These are phyloP conservation scores for Rostrohypoxylon terebratum DNA, from an alignment of 495 filamentous ascomycete species.

Conservation along the genomic window DNA sequence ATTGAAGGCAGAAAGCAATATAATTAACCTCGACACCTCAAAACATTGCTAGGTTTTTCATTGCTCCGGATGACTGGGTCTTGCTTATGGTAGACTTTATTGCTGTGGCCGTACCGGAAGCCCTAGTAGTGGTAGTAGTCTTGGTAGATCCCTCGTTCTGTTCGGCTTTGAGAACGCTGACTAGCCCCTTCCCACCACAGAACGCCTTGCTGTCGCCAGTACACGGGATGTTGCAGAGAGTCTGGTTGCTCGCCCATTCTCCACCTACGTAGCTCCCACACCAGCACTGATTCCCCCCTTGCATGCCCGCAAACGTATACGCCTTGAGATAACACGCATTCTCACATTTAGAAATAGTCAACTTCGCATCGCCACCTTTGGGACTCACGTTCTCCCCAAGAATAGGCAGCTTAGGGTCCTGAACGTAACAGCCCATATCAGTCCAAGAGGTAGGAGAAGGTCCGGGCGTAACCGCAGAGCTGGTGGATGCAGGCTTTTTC, in stretches of 20 bases:
- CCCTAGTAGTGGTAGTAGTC: background rate
- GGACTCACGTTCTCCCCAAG: conserved; percentile 5
- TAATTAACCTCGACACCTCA: background rate
- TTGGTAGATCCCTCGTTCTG: background rate
- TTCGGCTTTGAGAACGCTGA: conserved; percentile 6
- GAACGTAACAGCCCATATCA: background rate
- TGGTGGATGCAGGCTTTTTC: background rate
- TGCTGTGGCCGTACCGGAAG: background rate
- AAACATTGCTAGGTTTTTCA: conserved; percentile 3
- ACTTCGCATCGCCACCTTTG: background rate
- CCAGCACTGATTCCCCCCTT: conserved; percentile 6
- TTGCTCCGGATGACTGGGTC: conserved; percentile 2
- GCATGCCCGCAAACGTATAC: background rate
- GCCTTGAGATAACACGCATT: conserved; percentile 12
- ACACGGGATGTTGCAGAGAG: background rate
- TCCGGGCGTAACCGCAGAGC: background rate
- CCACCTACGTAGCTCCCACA: conserved; percentile 5
- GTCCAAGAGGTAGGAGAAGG: conserved; percentile 3
- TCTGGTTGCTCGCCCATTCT: conserved; percentile 8
- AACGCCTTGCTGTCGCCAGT: conserved; percentile 5
- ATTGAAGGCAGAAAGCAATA: background rate
- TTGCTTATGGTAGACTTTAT: background rate
- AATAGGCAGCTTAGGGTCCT: background rate
- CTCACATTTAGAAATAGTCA: background rate
- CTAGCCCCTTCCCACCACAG: conserved; percentile 5